Conservation (phyloP, 1,284 basidiomycete genomes). For the Bjerkandera adusta region DNA sequence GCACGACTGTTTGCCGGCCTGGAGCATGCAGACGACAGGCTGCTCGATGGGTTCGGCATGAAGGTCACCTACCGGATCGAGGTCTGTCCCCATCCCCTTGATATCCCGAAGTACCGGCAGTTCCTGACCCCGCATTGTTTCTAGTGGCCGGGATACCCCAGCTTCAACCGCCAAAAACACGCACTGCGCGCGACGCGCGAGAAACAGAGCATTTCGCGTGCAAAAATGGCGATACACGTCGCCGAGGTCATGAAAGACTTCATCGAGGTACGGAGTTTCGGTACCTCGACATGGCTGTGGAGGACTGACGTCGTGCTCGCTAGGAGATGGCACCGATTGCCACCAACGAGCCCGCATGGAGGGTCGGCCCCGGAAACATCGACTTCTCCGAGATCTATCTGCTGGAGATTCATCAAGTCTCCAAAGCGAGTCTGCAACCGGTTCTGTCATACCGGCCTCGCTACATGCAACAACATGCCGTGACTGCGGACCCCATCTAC, state of each 20-base stretch:
- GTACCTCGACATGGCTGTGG: not conserved
- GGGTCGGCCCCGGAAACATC: conserved; percentile 12
- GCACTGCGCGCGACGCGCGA: conserved; percentile 15
- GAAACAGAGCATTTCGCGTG: conserved; percentile 12
- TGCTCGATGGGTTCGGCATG: conserved; percentile 12
- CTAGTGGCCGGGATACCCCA: conserved; percentile 14
- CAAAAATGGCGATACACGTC: conserved; percentile 16
- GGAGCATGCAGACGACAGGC: conserved; percentile 8
- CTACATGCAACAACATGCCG: not conserved
- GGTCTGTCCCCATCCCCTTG: not conserved
- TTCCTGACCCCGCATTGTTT: not conserved
- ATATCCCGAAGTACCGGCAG: not conserved
- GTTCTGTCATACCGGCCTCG: conserved; percentile 15
- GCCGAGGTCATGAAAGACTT: conserved; percentile 17
- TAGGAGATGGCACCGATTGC: conserved; percentile 9
- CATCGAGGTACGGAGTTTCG: conserved; percentile 9
- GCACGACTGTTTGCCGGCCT: conserved; percentile 7
- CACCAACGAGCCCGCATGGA: conserved; percentile 13
- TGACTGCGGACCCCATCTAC: too few species aligned
- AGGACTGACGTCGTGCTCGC: not conserved
- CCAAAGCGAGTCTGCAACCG: conserved; percentile 16
- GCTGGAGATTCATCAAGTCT: conserved; percentile 15
- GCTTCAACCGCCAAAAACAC: conserved; percentile 15
- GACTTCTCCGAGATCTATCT: conserved; percentile 14
- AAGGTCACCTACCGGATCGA: conserved; percentile 16